Conservation (phyloP, 306 rosid species). For the Nissolia schottii region DNA sequence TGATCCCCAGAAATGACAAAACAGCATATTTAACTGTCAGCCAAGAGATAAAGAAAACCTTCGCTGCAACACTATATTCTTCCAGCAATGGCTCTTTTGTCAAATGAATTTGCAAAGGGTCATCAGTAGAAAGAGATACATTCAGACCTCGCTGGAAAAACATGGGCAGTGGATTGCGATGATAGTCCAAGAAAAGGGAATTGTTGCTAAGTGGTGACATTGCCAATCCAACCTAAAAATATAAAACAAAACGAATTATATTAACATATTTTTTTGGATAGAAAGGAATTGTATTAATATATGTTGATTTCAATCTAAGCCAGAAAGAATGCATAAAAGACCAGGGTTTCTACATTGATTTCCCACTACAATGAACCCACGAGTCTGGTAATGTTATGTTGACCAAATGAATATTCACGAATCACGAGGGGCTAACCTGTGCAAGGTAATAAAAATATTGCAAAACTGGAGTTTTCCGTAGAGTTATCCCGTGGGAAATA, state of each 20-base stretch:
- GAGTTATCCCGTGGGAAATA: conserved; percentile 81
- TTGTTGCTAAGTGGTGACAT: conserved; percentile 91
- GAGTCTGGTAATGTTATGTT: neutral
- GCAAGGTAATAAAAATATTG: conserved; percentile 84
- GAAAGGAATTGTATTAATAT: too few relatives aligned
- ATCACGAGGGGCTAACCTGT: conserved; percentile 47
- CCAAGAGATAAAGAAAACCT: conserved; percentile 25
- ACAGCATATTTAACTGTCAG: conserved; percentile 8
- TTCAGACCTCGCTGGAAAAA: conserved; percentile 83
- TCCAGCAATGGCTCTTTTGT: conserved; percentile 46
- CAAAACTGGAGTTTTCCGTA: conserved; percentile 77
- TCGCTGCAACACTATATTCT: conserved; percentile 51
- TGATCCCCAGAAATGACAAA: conserved; percentile 4
- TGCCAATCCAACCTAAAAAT: conserved; percentile 58
- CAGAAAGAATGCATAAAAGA: neutral
- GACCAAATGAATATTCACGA: neutral
- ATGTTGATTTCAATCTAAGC: too few relatives aligned
- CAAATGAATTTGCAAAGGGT: conserved; percentile 61
- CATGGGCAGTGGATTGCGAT: conserved; percentile 74
- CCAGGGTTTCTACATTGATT: neutral
- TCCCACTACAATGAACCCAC: neutral
- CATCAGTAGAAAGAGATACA: conserved; percentile 81
- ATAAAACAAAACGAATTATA: neutral
- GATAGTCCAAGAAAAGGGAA: conserved; percentile 83
- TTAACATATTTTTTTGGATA: too few relatives aligned